These are phyloP conservation scores for Colletotrichum horii DNA, from an alignment of 2,329 filamentous ascomycete genomes.

Conservation along the genomic window DNA sequence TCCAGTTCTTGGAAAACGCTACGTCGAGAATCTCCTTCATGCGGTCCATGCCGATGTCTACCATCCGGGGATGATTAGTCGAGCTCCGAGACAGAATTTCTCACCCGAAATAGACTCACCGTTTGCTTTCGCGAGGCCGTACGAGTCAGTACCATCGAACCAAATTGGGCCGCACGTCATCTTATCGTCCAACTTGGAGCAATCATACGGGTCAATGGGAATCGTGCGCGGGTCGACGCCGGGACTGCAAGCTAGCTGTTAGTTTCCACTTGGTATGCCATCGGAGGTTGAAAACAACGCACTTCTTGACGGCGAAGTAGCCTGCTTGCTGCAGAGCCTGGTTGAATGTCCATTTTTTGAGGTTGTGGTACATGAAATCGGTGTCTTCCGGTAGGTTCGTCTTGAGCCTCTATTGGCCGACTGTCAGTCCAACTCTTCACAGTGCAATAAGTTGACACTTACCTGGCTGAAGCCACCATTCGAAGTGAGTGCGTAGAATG, in stretches of 20 bases:
- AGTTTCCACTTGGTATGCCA: neutral
- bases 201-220: neutral
- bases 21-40: neutral
- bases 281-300: neutral
- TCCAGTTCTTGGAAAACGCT: conserved; percentile 7
- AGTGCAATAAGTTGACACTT: neutral
- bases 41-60: conserved; percentile 2
- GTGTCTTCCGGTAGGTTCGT: neutral
- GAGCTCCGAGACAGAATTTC: accelerated
- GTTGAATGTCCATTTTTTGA: neutral
- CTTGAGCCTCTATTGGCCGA: neutral
- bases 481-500: neutral
- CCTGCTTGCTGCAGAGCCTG: neutral
- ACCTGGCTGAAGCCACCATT: neutral
- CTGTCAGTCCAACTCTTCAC: neutral
- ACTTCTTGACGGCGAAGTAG: conserved; percentile 10
- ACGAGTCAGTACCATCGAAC: conserved; percentile 8
- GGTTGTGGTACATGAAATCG: conserved; percentile 5
- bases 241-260: neutral
- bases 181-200: neutral
- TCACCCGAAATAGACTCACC: neutral
- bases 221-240: neutral
- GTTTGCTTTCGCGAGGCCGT: neutral
- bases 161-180: conserved; percentile 3
- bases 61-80: neutral